Evolutionary conservation across 139 green algal species (phyloP).

Genomic region (Chlorella sorokiniana): DNA sequence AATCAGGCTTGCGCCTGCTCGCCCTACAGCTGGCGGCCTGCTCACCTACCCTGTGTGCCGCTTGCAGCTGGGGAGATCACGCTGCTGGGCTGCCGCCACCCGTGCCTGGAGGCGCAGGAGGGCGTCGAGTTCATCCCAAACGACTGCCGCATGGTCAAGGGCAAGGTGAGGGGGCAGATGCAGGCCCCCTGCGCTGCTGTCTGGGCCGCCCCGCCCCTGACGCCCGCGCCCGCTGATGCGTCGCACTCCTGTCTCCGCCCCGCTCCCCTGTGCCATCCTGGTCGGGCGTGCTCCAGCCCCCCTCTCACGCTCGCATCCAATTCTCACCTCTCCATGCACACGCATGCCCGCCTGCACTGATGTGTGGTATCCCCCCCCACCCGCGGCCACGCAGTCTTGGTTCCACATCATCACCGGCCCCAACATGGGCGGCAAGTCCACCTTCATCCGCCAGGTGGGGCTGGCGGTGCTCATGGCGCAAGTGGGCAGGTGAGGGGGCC

Average conservation of each 20-base stretch:
- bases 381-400: conserved; percentile 82
- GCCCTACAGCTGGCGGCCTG: neutral
- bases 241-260: no score
- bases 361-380: no score
- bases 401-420: conserved; percentile 97
- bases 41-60: neutral
- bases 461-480: conserved; percentile 91
- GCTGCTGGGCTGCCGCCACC: conserved; percentile 80
- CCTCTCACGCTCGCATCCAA: no score
- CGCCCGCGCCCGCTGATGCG: neutral
- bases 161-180: conserved; percentile 10
- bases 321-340: no score
- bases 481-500: conserved; percentile 59
- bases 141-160: conserved; percentile 68
- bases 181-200: neutral
- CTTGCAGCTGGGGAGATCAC: conserved; percentile 33
- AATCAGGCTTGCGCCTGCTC: neutral
- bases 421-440: conserved; percentile 99
- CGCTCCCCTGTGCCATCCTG: no score
- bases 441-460: conserved; percentile 95
- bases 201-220: neutral
- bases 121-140: conserved; percentile 89
- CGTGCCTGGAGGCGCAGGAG: conserved; percentile 93
- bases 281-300: no score
- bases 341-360: no score